Evolutionary conservation across 2,329 filamentous ascomycete species (phyloP), one percentile per base, ranked within the genome.

Genomic region (Pseudogymnoascus sp.): DNA sequence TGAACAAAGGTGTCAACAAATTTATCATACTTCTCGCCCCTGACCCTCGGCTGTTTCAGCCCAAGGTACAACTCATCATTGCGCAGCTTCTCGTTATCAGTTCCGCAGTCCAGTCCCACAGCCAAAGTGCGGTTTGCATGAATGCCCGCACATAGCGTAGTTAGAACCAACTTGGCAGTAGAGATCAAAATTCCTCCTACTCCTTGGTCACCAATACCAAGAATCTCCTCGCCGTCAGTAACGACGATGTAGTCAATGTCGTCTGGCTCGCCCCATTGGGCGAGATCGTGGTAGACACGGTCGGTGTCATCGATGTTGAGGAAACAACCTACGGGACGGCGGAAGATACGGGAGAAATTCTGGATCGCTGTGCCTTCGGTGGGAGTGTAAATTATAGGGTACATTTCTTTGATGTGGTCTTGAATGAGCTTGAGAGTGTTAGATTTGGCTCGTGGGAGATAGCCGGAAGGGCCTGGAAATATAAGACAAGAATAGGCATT

Each of bases 201-300:
- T 1, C 92, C 92, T 75, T 96, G 91, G 70, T 96, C 92, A 1
- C 92, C 91, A 64, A 96, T 96, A 1, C 92, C 91, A 0, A 96
- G 81, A 56, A 96, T 96, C 76, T 92, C 80, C 66, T 86, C 83
- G 6, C 84, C 83, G 66, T 85, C 79, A 46, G 89, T 91, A 6
- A 95, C 90, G 5, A 95, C 91, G 66, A 96, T 95, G 69, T 96
- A 88, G 74, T 96, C 92, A 35, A 96, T 86, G 63, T 95, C 90
- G 2, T 92, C 89, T 0, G 83, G 77, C 0, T 78, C 77, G 0
- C 87, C 89, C 81, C 88, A 93, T 65, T 88, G 84, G 0, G 82
- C 79, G 1, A 96, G 76, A 64, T 87, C 82, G 53, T 86, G 78
- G 35, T 88, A 81, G 2, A 96, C 83, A 4, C 83, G 78, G 38